Conservation (phyloP, 1,139 yeast genomes). For the Suhomyces chickasaworum region DNA sequence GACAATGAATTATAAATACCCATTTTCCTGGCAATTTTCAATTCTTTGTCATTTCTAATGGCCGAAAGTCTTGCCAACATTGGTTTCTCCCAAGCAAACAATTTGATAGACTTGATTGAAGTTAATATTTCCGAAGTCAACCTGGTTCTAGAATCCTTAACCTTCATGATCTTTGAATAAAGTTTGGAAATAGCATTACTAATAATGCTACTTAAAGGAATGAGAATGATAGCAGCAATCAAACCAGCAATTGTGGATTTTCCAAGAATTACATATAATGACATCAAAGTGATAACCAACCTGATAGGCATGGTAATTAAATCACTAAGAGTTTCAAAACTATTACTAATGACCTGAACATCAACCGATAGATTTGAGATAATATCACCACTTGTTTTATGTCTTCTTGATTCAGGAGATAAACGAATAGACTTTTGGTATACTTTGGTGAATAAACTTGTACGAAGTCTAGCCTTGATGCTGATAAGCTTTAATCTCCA, state of each 20-base stretch:
- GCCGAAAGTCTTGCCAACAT: conserved; percentile 37
- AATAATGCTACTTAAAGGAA: conserved; percentile 37
- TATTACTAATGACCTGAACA: conserved; percentile 27
- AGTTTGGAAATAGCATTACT: conserved; percentile 31
- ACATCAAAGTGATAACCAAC: conserved; percentile 29
- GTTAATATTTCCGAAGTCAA: conserved; percentile 42
- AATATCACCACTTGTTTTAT: conserved; percentile 45
- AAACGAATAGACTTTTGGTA: conserved; percentile 39
- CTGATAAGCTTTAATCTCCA: conserved; percentile 23
- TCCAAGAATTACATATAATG: conserved; percentile 35
- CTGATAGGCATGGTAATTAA: conserved; percentile 35
- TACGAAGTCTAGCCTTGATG: conserved; percentile 22
- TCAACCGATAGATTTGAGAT: conserved; percentile 44
- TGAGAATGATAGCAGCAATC: conserved; percentile 32
- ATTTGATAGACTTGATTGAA: conserved; percentile 43
- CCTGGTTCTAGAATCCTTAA: conserved; percentile 40
- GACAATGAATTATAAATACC: conserved; percentile 37
- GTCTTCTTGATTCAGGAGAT: conserved; percentile 40
- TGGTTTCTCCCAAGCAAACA: conserved; percentile 45
- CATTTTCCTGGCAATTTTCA: conserved; percentile 29
- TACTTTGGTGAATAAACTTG: conserved; percentile 33
- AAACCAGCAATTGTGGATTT: conserved; percentile 41
- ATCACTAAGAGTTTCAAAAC: conserved; percentile 30
- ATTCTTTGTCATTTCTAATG: conserved; percentile 41
- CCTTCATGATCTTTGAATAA: conserved; percentile 30